phyloP scores from a whole-genome alignment of 2,329 filamentous ascomycete genomes.

The Pseudopithomyces maydicus region DNA sequence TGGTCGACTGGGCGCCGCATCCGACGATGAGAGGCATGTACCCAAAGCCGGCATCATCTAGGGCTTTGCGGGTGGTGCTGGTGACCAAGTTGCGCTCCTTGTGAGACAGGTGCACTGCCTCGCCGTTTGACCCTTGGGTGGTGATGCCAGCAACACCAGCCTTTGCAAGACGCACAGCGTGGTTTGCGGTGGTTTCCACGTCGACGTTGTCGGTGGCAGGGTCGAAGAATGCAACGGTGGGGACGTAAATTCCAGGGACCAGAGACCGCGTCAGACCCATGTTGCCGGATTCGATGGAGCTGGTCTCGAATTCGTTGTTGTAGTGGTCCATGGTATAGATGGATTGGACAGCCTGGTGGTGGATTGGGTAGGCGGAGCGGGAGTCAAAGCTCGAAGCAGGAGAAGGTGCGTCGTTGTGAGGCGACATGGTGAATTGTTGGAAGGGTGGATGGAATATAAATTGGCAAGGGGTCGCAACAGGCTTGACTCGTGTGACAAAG shows the following conservation, averaged over 20 bases:
- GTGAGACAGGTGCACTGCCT: conserved; percentile 78
- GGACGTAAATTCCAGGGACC: conserved; percentile 51
- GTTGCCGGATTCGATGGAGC: conserved; percentile 43
- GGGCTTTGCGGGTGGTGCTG: conserved; percentile 69
- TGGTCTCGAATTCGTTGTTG: conserved; percentile 45
- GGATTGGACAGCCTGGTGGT: conserved; percentile 41
- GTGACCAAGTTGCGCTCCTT: conserved; percentile 73
- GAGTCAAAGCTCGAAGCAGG: conserved; percentile 41
- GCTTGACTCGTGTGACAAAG: conserved; percentile 40
- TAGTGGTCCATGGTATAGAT: conserved; percentile 41
- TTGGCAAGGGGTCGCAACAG: conserved; percentile 26
- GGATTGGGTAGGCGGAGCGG: conserved; percentile 25
- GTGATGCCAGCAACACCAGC: conserved; percentile 75
- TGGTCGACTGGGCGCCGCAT: conserved; percentile 73
- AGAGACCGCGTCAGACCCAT: conserved; percentile 41
- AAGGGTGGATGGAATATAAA: conserved; percentile 32
- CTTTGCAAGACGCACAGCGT: conserved; percentile 70
- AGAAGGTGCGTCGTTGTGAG: conserved; percentile 46
- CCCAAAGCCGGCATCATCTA: conserved; percentile 68
- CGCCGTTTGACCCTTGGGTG: conserved; percentile 81
- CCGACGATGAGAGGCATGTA: conserved; percentile 76
- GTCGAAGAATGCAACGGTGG: conserved; percentile 52
- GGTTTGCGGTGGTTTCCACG: conserved; percentile 45
- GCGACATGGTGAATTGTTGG: conserved; percentile 39
- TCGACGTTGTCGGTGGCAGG: conserved; percentile 48